Percentiles rank a stretch among this genome's conserved stretches.
Evolutionary conservation across 257 asterid species (phyloP).

Genomic region (Henckelia pumila): DNA sequence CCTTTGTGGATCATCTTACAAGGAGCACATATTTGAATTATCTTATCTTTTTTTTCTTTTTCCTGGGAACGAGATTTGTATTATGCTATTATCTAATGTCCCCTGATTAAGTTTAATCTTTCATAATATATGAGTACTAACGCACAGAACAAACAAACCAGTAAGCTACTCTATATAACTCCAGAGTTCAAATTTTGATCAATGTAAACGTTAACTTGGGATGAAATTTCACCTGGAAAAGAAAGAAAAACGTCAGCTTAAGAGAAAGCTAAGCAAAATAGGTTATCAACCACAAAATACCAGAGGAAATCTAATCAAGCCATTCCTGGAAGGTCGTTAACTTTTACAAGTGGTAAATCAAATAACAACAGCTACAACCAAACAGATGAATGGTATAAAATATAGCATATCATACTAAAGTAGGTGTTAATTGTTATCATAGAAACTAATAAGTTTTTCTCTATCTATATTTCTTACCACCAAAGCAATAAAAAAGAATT

Average conservation of each 20-base stretch:
- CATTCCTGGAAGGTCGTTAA: background rate
- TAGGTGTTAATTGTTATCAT: constrained; percentile 7
- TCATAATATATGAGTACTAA: background rate
- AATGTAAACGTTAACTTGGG: background rate
- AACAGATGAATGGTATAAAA: constrained; percentile 1
- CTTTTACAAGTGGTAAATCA: constrained; percentile 7
- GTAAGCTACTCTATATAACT: background rate
- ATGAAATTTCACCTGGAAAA: background rate
- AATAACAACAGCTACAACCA: background rate
- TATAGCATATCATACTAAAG: background rate
- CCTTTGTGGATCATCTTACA: constrained; percentile 1
- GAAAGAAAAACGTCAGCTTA: constrained; percentile 8
- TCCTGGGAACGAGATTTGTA: background rate
- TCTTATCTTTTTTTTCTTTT: background rate
- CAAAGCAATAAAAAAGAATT: constrained; percentile 15
- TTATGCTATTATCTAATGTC: constrained; percentile 11
- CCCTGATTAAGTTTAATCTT: constrained; percentile 1
- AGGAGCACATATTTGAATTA: background rate
- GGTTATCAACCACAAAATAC: background rate
- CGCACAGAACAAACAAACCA: background rate
- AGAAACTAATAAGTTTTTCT: constrained; percentile 13
- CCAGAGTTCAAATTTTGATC: constrained; percentile 1
- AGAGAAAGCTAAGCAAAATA: background rate
- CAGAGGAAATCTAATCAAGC: background rate
- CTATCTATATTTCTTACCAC: background rate